Evolutionary conservation across 176 grass and related monocot genomes (phyloP).

Genomic region (Aegilops longissima): DNA sequence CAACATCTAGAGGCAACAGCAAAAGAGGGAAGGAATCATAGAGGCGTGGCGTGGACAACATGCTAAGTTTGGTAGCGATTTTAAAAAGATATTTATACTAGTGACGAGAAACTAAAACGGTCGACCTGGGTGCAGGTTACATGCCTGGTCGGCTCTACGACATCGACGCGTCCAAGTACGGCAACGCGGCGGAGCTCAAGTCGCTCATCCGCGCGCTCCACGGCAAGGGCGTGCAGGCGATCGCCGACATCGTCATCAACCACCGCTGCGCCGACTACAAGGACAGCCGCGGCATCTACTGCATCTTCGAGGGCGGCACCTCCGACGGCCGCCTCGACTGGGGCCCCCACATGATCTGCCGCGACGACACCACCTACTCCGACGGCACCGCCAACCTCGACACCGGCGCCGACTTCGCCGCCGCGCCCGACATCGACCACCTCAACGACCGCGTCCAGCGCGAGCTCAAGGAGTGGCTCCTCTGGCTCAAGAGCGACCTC

Average conservation of each 20-base stretch:
- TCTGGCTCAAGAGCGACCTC: slow-evolving; percentile 68
- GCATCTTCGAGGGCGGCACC: slow-evolving; percentile 73
- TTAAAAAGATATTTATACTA: background rate
- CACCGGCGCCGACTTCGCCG: slow-evolving; percentile 48
- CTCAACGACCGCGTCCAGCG: slow-evolving; percentile 52
- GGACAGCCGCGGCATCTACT: slow-evolving; percentile 58
- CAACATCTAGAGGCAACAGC: no score
- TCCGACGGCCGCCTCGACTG: slow-evolving; percentile 60
- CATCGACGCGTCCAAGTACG: slow-evolving; percentile 59
- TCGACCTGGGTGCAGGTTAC: slow-evolving; percentile 32
- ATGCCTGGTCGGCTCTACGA: slow-evolving; percentile 66
- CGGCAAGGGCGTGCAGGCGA: slow-evolving; percentile 45
- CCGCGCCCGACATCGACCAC: slow-evolving; percentile 81
- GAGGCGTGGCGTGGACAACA: background rate
- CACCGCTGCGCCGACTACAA: slow-evolving; percentile 50
- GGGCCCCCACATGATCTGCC: slow-evolving; percentile 78
- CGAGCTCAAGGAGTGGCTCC: slow-evolving; percentile 65
- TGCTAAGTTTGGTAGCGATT: background rate
- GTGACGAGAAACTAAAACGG: background rate
- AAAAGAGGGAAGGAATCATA: background rate
- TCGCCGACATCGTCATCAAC: slow-evolving; percentile 55
- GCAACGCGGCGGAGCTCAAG: slow-evolving; percentile 52
- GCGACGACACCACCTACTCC: slow-evolving; percentile 53
- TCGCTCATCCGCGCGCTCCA: slow-evolving; percentile 53
- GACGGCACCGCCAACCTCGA: slow-evolving; percentile 64